Base-by-base conservation (phyloP, 306 rosid species). In the Pyrus communis region DNA sequence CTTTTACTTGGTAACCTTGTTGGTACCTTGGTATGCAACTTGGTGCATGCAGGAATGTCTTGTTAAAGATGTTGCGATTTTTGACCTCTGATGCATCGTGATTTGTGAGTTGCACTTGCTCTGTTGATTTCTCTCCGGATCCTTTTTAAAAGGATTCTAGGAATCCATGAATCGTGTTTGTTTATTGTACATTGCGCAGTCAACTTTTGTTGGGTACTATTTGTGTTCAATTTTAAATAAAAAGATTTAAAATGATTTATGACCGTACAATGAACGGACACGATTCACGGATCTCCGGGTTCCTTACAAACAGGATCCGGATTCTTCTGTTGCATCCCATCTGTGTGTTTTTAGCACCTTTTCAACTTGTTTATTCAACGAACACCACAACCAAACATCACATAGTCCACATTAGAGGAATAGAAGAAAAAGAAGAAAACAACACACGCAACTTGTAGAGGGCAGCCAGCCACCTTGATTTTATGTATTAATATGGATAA, bases 241-340 rank as follows among this genome's bases (percentile, higher is more conserved):
- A 33, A 33, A 33, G 1, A 4, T 0, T 4, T 5, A 33, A 33
- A 33, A 35, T 35, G 9, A 35, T 6, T 35, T 35, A 2, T 5
- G 0, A 35, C 0, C 3, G 40, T 35, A 7, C 8, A 0, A 35
- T 35, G 9, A 35, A 35, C 40, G 0, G 0, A 35, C 8, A 33
- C 8, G 0, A 33, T 35, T 35, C 9, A 35, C 9, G 0, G 2
- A 35, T 33, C 8, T 5, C 1, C 38, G 0, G 38, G 0, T 6
- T 6, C 9, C 40, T 35, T 2, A 7, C 40, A 35, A 35, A 35
- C 9, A 35, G 40, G 40, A 35, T 35, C 40, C 40, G 9, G 40
- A 35, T 35, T 35, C 9, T 35, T 35, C 9, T 38, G 42, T 38
- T 38, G 42, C 42, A 38, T 35, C 9, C 40, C 40, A 35, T 6